These are phyloP conservation scores for Leccinum uliginosum DNA, from an alignment of 768 basidiomycete species.

Conservation along the genomic window DNA sequence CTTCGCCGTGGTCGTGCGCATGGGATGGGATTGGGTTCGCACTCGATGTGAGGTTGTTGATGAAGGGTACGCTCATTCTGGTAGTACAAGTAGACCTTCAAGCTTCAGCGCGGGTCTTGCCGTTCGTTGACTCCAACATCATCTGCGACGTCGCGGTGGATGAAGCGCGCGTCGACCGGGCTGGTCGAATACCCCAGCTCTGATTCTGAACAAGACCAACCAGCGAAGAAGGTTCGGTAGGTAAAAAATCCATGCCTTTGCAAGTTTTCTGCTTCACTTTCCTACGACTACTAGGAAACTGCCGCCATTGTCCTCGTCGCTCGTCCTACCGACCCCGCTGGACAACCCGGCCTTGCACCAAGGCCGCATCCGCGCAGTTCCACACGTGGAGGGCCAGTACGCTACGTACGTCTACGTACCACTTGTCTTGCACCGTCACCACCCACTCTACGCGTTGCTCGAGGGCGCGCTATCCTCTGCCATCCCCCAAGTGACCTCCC, in stretches of 20 bases:
- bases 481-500: conserved; percentile 40
- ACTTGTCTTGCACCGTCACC: conserved; percentile 41
- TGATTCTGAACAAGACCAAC: conserved; percentile 39
- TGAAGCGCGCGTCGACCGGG: conserved; percentile 23
- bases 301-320: conserved; percentile 49
- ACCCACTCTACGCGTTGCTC: conserved; percentile 44
- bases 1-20: conserved; percentile 46
- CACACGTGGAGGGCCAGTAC: conserved; percentile 86
- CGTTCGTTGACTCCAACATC: neutral
- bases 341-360: conserved; percentile 82
- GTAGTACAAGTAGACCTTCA: neutral
- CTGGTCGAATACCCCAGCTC: conserved; percentile 46
- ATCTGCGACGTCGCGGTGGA: neutral
- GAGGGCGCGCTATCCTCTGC: conserved; percentile 42
- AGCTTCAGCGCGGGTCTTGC: conserved; percentile 6
- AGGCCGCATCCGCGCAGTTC: conserved; percentile 69
- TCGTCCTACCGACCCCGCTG: conserved; percentile 46
- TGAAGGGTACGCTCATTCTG: conserved; percentile 66
- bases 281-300: conserved; percentile 64
- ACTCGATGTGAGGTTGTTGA: conserved; percentile 55
- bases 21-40: conserved; percentile 37
- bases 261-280: neutral
- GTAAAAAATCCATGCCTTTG: neutral
- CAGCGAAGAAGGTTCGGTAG: conserved; percentile 33
- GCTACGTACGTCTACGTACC: conserved; percentile 75